Evolutionary conservation across 345 rosid species (phyloP).

Genomic region (Leavenworthia alabamica): DNA sequence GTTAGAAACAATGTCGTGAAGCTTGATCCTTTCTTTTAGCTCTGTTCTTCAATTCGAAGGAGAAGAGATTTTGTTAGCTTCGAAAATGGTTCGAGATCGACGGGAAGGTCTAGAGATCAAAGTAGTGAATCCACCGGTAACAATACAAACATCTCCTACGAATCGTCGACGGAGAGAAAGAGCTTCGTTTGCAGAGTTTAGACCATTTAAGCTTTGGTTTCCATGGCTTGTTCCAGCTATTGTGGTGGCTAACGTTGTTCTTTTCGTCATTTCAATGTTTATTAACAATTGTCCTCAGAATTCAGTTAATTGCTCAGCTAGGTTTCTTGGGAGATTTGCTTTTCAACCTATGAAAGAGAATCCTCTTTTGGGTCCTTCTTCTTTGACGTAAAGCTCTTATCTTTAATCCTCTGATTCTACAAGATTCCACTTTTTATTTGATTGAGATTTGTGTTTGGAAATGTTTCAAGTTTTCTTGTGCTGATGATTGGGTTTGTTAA

Average conservation of each 20-base stretch:
- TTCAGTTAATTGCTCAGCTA: constrained; percentile 44
- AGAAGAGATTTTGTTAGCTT: not conserved
- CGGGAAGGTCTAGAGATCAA: constrained; percentile 41
- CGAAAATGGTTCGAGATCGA: constrained; percentile 32
- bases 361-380: constrained; percentile 92
- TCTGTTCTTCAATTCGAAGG: not conserved
- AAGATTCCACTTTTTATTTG: not conserved
- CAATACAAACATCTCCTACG: constrained; percentile 7
- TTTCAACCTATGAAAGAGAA: constrained; percentile 84
- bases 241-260: constrained; percentile 47
- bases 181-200: constrained; percentile 28
- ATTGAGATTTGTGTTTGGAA: not conserved
- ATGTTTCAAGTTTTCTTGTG: not conserved
- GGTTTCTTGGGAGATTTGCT: constrained; percentile 69
- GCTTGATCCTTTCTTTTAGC: constrained; percentile 18
- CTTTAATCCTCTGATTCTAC: not conserved
- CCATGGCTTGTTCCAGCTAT: constrained; percentile 81
- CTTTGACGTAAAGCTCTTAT: constrained; percentile 41
- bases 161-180: constrained; percentile 2
- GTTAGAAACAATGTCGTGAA: constrained; percentile 26
- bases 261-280: constrained; percentile 63
- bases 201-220: constrained; percentile 56
- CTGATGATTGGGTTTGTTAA: not conserved
- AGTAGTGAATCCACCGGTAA: constrained; percentile 36
- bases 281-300: constrained; percentile 76